These are phyloP conservation scores for Vanrija sp. DNA, from an alignment of 1,284 basidiomycete species.

Conservation along the genomic window DNA sequence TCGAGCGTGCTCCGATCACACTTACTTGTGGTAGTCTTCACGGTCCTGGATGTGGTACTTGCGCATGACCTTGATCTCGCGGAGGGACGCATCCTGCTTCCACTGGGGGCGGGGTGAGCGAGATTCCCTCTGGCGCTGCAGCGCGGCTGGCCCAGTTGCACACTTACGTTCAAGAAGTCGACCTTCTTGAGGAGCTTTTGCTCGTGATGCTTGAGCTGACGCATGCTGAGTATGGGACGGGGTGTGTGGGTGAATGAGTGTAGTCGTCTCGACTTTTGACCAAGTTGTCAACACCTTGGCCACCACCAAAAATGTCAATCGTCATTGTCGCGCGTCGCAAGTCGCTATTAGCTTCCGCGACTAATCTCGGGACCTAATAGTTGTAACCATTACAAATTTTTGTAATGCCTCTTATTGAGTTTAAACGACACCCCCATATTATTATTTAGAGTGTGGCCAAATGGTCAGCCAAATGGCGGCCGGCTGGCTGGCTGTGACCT, in stretches of 20 bases:
- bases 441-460: not conserved
- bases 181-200: conserved; percentile 92
- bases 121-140: not conserved
- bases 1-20: conserved; percentile 2
- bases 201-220: conserved; percentile 91
- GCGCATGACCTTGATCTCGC: conserved; percentile 93
- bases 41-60: conserved; percentile 91
- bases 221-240: conserved; percentile 51
- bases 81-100: conserved; percentile 89
- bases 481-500: no score
- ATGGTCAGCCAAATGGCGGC: not conserved
- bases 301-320: no score
- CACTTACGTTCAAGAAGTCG: conserved; percentile 77
- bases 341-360: no score
- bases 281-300: not conserved
- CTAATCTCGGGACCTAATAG: no score
- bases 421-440: no score
- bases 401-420: no score
- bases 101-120: conserved; percentile 58
- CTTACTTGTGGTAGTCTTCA: conserved; percentile 91
- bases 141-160: no score
- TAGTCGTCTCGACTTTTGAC: no score
- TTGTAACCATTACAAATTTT: no score
- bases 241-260: not conserved
- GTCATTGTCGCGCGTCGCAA: no score